phyloP scores from a whole-genome alignment of 2,329 filamentous ascomycete species.

The Diaporthe citrichinensis region DNA sequence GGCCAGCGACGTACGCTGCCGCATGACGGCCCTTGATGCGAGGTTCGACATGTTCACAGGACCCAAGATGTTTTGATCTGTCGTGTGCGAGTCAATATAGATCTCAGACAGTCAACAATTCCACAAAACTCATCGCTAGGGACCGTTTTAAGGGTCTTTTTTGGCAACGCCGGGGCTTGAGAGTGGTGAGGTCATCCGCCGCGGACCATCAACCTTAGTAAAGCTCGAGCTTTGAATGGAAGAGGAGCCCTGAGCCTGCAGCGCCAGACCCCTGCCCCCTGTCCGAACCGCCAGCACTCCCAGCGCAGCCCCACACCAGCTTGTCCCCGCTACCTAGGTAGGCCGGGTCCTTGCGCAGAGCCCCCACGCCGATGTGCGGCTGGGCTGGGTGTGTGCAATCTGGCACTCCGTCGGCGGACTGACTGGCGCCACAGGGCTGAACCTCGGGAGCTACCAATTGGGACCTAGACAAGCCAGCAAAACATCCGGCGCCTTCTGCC shows the following conservation, averaged over 20 bases:
- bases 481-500: not conserved
- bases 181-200: slow-evolving; percentile 41
- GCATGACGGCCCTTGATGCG: slow-evolving; percentile 33
- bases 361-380: slow-evolving; percentile 35
- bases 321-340: slow-evolving; percentile 20
- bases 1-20: slow-evolving; percentile 24
- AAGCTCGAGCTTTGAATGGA: slow-evolving; percentile 40
- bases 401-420: slow-evolving; percentile 32
- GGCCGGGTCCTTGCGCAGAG: slow-evolving; percentile 28
- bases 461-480: slow-evolving; percentile 7
- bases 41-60: slow-evolving; percentile 35
- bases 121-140: not conserved
- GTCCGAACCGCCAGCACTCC: not conserved
- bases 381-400: slow-evolving; percentile 35
- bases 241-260: slow-evolving; percentile 20
- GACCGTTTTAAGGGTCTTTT: slow-evolving; percentile 13
- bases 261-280: slow-evolving; percentile 6
- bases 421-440: slow-evolving; percentile 33
- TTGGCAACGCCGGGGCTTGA: not conserved
- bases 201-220: slow-evolving; percentile 33
- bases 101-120: not conserved
- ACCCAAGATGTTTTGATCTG: not conserved
- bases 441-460: slow-evolving; percentile 21
- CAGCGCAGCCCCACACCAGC: slow-evolving; percentile 31
- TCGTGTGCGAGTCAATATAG: slow-evolving; percentile 3